Base-by-base conservation (phyloP, 345 rosid genomes). In the Acer saccharum region DNA sequence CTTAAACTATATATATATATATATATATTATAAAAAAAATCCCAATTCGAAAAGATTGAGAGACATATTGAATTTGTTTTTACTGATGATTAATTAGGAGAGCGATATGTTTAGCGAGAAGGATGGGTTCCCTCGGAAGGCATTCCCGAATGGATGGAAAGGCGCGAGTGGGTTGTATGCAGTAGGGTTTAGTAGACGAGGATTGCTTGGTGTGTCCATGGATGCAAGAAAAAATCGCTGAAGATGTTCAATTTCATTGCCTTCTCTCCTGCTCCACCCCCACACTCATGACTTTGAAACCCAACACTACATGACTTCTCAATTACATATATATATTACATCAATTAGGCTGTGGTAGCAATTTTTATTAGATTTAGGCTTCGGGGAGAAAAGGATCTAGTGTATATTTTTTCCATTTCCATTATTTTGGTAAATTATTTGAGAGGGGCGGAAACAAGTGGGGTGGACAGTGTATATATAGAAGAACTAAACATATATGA, bases 121-220 rank as follows among this genome's bases (percentile, higher is more conserved):
- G 74, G 91, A 91, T 78, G 98, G 98, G 10, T 73, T 91, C 72
- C 94, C 94, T 1, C 50, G 74, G 52, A 80, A 81, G 69, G 86
- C 90, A 32, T 90, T 90, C 76, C 92, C 94, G 18, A 79, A 88
- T 16, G 96, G 90, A 57, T 94, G 98, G 98, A 94, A 89, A 89
- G 97, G 98, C 3, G 86, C 87, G 65, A 68, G 77, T 44, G 98
- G 98, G 17, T 63, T 95, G 77, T 95, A 91, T 67, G 93, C 98
- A 0, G 94, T 89, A 4, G 98, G 98, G 17, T 95, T 95, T 74
- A 84, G 91, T 13, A 88, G 89, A 52, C 90, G 91, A 58, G 98
- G 98, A 20, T 82, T 95, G 73, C 90, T 91, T 32, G 98, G 98
- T 60, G 87, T 87, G n/a, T 83, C 95, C 41, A 78, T 86, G 65